Conservation (phyloP, 73 alveolate species). For the Paramecium sexaurelia region DNA sequence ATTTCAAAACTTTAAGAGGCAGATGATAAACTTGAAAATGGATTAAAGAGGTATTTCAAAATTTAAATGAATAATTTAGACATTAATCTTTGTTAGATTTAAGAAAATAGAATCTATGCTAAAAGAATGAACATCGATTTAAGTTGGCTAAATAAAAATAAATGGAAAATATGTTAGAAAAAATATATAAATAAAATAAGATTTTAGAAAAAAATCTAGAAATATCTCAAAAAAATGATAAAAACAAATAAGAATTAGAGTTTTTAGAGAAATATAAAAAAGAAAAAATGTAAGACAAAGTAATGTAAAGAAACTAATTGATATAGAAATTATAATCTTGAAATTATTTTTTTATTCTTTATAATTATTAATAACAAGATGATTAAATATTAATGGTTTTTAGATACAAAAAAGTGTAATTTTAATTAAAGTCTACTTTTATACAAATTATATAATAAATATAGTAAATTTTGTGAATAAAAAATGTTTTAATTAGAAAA, state of each 20-base stretch:
- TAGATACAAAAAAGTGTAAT: no score
- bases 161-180: slow-evolving; percentile 20
- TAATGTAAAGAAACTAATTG: background rate
- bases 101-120: background rate
- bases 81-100: background rate
- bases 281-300: background rate
- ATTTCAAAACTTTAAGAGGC: background rate
- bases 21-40: background rate
- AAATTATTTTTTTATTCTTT: background rate
- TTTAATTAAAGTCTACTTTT: no score
- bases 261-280: background rate
- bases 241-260: background rate
- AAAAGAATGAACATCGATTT: slow-evolving; percentile 8
- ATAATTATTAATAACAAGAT: slow-evolving; percentile 73
- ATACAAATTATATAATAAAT: no score
- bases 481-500: no score
- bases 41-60: background rate
- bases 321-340: background rate
- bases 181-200: background rate
- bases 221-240: background rate
- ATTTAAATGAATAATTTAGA: background rate
- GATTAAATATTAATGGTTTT: no score
- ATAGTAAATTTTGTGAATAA: no score
- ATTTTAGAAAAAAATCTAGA: background rate
- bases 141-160: background rate